phyloP scores from a whole-genome alignment of 768 basidiomycete species.

The Tubosaeta brunneosetosa region DNA sequence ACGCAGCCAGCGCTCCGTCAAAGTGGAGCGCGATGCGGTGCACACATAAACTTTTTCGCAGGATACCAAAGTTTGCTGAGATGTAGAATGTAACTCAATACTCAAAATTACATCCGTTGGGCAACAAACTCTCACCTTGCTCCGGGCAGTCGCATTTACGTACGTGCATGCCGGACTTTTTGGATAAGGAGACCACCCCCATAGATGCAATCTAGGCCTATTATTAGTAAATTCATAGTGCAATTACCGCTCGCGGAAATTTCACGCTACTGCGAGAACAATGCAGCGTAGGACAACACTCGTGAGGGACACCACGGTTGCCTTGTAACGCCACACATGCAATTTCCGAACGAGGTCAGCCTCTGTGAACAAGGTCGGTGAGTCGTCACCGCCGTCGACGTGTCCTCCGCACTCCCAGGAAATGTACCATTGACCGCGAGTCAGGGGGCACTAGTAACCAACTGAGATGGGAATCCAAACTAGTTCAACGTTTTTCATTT shows the following conservation, averaged over 20 bases:
- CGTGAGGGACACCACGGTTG: too few species aligned
- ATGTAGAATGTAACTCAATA: slow-evolving; percentile 17
- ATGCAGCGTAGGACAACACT: slow-evolving; percentile 11
- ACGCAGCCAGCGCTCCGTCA: slow-evolving; percentile 4
- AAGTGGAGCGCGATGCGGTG: not conserved
- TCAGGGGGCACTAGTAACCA: slow-evolving; percentile 21
- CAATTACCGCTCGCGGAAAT: slow-evolving; percentile 30
- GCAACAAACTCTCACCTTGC: slow-evolving; percentile 19
- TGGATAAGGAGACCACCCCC: slow-evolving; percentile 15
- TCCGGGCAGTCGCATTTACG: slow-evolving; percentile 27
- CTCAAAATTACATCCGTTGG: slow-evolving; percentile 9
- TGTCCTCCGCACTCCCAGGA: slow-evolving; percentile 21
- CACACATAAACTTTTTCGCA: slow-evolving; percentile 1
- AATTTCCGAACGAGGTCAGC: slow-evolving; percentile 21
- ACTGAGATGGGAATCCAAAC: slow-evolving; percentile 26
- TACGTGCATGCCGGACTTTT: slow-evolving; percentile 18
- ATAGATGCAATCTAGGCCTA: slow-evolving; percentile 22
- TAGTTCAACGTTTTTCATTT: slow-evolving; percentile 26
- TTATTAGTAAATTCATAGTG: slow-evolving; percentile 23
- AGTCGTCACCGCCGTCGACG: slow-evolving; percentile 12
- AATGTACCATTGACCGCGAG: slow-evolving; percentile 25
- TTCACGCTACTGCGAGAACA: slow-evolving; percentile 26
- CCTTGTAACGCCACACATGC: slow-evolving; percentile 3
- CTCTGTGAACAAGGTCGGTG: slow-evolving; percentile 9
- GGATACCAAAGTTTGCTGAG: not conserved